Conservation (phyloP, 2,329 filamentous ascomycete species). For the Aureobasidium sp. region DNA sequence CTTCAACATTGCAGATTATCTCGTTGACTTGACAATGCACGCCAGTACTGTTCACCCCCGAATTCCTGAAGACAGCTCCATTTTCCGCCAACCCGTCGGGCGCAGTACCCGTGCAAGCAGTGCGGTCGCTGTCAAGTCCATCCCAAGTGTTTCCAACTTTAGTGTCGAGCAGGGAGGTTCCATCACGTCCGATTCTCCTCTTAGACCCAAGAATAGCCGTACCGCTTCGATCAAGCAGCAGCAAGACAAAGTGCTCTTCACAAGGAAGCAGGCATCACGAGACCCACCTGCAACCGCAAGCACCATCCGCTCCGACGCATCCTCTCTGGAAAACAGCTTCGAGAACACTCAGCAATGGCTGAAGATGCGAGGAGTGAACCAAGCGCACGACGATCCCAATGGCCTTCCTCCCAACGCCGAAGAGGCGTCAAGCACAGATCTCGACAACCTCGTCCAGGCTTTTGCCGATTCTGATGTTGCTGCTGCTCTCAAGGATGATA, state of each 20-base stretch:
- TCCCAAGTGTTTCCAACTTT: constrained; percentile 70
- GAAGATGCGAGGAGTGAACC: constrained; percentile 46
- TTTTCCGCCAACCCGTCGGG: constrained; percentile 48
- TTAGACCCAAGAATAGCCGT: constrained; percentile 60
- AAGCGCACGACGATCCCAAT: constrained; percentile 57
- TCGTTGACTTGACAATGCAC: constrained; percentile 97
- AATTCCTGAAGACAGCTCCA: constrained; percentile 43
- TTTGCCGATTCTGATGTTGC: constrained; percentile 76
- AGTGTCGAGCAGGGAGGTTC: constrained; percentile 53
- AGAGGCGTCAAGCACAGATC: constrained; percentile 56
- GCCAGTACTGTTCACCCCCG: constrained; percentile 53
- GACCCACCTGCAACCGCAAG: constrained; percentile 36
- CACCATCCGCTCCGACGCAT: constrained; percentile 48
- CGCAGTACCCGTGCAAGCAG: constrained; percentile 73
- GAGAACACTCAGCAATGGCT: constrained; percentile 50
- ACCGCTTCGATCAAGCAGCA: constrained; percentile 73
- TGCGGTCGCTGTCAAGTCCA: constrained; percentile 79
- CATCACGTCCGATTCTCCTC: constrained; percentile 44
- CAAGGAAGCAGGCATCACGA: constrained; percentile 56
- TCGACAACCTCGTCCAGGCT: constrained; percentile 70
- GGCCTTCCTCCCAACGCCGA: constrained; percentile 50
- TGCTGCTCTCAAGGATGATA: constrained; percentile 65
- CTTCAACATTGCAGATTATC: constrained; percentile 97
- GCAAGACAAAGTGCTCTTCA: constrained; percentile 86
- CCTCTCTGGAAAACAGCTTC: constrained; percentile 38